Percentiles rank a stretch among this genome's conserved stretches.
phyloP scores from a whole-genome alignment of 2,329 filamentous ascomycete genomes.

The Myrmaecium sp. region DNA sequence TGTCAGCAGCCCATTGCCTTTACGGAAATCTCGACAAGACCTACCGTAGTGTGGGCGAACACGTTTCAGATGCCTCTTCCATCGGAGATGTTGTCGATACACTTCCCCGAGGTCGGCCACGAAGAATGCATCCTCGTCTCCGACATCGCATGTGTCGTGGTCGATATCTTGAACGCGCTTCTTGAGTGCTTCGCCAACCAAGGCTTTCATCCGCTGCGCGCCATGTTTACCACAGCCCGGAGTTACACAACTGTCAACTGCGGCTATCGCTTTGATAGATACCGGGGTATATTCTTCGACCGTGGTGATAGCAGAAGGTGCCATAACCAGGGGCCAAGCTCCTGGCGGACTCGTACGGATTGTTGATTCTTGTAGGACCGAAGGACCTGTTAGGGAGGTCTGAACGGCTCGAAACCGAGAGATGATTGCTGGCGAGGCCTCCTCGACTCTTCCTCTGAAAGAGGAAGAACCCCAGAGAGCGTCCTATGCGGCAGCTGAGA shows the following conservation, averaged over 20 bases:
- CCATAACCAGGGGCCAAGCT: constrained; percentile 42
- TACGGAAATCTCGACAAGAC: constrained; percentile 13
- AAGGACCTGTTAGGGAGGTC: constrained; percentile 69
- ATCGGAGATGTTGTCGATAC: constrained; percentile 95
- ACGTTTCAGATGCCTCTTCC: constrained; percentile 84
- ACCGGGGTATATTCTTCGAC: constrained; percentile 22
- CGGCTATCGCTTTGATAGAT: constrained; percentile 16
- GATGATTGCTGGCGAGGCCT: constrained; percentile 78
- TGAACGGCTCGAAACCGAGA: constrained; percentile 81
- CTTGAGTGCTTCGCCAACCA: constrained; percentile 78
- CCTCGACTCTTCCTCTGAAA: constrained; percentile 97
- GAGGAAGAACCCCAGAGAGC: constrained; percentile 97
- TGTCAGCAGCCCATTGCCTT: constrained; percentile 10
- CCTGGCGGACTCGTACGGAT: constrained; percentile 10
- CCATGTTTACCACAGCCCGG: no score
- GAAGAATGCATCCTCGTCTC: constrained; percentile 96
- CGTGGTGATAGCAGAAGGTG: constrained; percentile 47
- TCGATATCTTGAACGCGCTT: constrained; percentile 71
- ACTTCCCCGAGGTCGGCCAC: constrained; percentile 96
- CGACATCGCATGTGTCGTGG: constrained; percentile 71
- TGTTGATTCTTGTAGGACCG: constrained; percentile 6
- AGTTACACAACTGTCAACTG: constrained; percentile 2
- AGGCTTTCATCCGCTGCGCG: constrained; percentile 46
- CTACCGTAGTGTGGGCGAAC: constrained; percentile 93
- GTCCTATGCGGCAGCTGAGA: constrained; percentile 99